Base-by-base conservation (phyloP, 108 stramenopile species). In the Pseudonitzschia pungens region DNA sequence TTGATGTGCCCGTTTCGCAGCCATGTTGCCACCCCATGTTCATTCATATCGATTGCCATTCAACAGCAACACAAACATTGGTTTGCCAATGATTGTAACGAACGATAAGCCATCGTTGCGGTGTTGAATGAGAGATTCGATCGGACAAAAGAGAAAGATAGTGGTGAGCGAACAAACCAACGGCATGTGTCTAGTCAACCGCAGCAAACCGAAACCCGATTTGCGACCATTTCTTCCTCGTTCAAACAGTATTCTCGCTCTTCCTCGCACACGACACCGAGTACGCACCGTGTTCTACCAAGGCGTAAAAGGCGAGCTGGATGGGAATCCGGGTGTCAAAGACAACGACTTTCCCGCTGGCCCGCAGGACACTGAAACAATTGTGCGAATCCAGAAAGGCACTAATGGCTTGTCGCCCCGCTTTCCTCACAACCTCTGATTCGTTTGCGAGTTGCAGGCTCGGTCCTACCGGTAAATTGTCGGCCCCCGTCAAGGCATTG, bases 321-420 rank as follows among this genome's bases (percentile, higher is more conserved):
- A 99, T 94, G 15, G 98, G 97, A 77, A 99, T 97, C 65, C 92
- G 89, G 29, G 93, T 89, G 77, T 99, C 98, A 82, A 99, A 99
- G 48, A 99, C 98, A 8, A 99, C 98, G 27, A 97, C 93, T 74
- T 98, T 95, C 0, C 91, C 91, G 77, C 88, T 89, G 1, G 83
- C 74, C 64, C 94, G 68, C 22, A 95, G 68, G 0, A 92, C 90
- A 45, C 83, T 81, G 75, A 84, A 95, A 65, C 90, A 92, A 42
- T 81, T 87, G 74, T 92, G 90, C 0, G 77, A 44, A 50, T 91
- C 87, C 43, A 95, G 76, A 81, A 95, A 95, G 15, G 87, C 72
- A 22, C 72, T 77, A 68, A 94, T 94, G 27, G 92, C 92, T 57
- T 90, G 84, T 18, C 89, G 77, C 50, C 90, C 92, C 18, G 92